These are phyloP conservation scores for Suillus luteus DNA, from an alignment of 768 basidiomycete genomes.

Conservation along the genomic window DNA sequence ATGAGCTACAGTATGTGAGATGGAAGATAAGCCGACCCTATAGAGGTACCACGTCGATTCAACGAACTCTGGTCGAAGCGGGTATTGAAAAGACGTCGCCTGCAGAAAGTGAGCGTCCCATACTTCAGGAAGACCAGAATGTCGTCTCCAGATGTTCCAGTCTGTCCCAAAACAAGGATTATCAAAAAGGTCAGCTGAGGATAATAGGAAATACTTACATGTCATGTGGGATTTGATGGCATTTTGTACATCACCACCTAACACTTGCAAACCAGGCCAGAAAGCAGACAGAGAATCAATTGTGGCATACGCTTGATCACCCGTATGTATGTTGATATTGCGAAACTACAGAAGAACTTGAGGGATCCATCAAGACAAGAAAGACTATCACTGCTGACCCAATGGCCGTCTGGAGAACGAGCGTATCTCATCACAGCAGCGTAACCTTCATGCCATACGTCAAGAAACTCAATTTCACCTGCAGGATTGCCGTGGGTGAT, in stretches of 20 bases:
- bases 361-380: slow-evolving; percentile 1
- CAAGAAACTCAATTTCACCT: slow-evolving; percentile 80
- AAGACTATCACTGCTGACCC: slow-evolving; percentile 48
- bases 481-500: slow-evolving; percentile 12
- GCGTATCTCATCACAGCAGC: slow-evolving; percentile 84
- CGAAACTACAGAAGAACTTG: slow-evolving; percentile 61
- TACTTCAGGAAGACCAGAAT: slow-evolving; percentile 89
- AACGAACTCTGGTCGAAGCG: slow-evolving; percentile 87
- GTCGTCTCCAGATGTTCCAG: slow-evolving; percentile 90
- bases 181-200: slow-evolving; percentile 1
- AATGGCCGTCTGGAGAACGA: slow-evolving; percentile 82
- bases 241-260: slow-evolving; percentile 82
- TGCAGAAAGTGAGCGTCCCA: slow-evolving; percentile 78
- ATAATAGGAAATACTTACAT: slow-evolving; percentile 50
- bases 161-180: slow-evolving; percentile 44
- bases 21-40: slow-evolving; percentile 49
- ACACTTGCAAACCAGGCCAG: slow-evolving; percentile 94
- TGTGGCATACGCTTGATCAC: slow-evolving; percentile 72
- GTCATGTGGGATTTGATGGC: slow-evolving; percentile 91
- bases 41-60: slow-evolving; percentile 98
- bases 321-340: slow-evolving; percentile 76
- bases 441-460: slow-evolving; percentile 85
- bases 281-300: slow-evolving; percentile 97
- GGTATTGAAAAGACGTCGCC: slow-evolving; percentile 78
- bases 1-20: slow-evolving; percentile 12